These are phyloP conservation scores for Silybum marianum DNA, from an alignment of 129 eudicot species.

Conservation along the genomic window DNA sequence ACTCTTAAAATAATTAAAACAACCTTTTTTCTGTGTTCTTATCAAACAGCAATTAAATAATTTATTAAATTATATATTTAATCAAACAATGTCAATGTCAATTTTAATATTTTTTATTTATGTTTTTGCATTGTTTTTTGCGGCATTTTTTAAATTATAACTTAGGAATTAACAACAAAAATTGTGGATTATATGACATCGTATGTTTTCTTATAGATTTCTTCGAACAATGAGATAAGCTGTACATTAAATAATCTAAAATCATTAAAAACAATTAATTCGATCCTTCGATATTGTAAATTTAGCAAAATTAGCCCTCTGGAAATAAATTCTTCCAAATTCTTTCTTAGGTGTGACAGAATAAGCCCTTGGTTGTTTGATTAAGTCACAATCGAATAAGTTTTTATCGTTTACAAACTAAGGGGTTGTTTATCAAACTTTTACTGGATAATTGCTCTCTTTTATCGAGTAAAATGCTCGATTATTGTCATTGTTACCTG, in stretches of 20 bases:
- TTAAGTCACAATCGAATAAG: not conserved
- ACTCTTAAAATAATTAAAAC: not conserved
- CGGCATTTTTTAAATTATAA: not conserved
- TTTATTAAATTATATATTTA: not conserved
- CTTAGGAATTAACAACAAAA: conserved; percentile 1
- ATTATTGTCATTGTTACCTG: not conserved
- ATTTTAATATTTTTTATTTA: not conserved
- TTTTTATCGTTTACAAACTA: too few relatives aligned
- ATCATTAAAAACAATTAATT: not conserved
- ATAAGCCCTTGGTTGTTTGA: not conserved
- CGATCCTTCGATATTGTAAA: not conserved
- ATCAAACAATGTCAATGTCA: not conserved
- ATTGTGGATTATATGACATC: not conserved
- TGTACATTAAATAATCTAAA: not conserved
- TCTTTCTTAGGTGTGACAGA: not conserved
- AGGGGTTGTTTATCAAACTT: too few relatives aligned
- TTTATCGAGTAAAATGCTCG: too few relatives aligned
- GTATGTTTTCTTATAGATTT: conserved; percentile 22
- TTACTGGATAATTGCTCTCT: too few relatives aligned
- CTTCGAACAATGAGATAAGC: conserved; percentile 6
- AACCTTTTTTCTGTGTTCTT: not conserved
- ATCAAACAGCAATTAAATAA: not conserved
- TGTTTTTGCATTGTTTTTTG: not conserved
- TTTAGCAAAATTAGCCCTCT: not conserved
- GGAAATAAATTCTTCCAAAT: not conserved